Evolutionary conservation across 495 filamentous ascomycete species (phyloP), one percentile per base, ranked within the genome.

Genomic region (Neurospora sp.): DNA sequence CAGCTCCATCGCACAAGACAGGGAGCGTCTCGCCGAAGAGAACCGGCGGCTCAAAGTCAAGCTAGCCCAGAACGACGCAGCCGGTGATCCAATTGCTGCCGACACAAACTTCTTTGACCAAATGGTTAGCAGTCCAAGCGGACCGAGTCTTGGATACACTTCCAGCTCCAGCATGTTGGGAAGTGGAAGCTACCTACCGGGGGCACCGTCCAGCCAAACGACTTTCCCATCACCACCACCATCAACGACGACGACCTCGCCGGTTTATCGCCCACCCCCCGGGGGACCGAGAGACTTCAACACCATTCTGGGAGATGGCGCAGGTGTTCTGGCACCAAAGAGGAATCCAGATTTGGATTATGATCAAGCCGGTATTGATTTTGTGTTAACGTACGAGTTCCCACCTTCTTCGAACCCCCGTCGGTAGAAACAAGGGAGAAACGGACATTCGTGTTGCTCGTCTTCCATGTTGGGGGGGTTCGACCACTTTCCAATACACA

Each of bases 301-400:
- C 75, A 74, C 24, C 73, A 69, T 40, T 74, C 73, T 48, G 73
- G 71, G 54, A 38, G 62, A 39, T 28, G 70, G 72, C 15, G 69
- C 73, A 31, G 77, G 73, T 62, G 71, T 36, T 43, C 76, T 73
- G 40, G 40, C 71, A 6, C 19, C 36, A 38, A 73, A 54, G 78
- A 72, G 78, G 83, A 73, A 82, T 85, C 76, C 80, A 85, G 75
- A 70, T 5, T 82, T 93, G 74, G 94, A 97, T 77, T 96, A 96
- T 82, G 90, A 92, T 77, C 93, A 97, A 78, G 86, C 94, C 69
- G 94, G 94, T 76, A 92, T 98, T 80, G 94, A 98, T 80, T 98
- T 98, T 86, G 94, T 98, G 70, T 88, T 98, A 83, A 93, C 92
- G 94, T 98, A 93, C 85, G 93, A 89, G 40, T 79, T 80, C 83